These are phyloP conservation scores for Diaporthe velutina DNA, from an alignment of 2,329 filamentous ascomycete genomes.

Conservation along the genomic window DNA sequence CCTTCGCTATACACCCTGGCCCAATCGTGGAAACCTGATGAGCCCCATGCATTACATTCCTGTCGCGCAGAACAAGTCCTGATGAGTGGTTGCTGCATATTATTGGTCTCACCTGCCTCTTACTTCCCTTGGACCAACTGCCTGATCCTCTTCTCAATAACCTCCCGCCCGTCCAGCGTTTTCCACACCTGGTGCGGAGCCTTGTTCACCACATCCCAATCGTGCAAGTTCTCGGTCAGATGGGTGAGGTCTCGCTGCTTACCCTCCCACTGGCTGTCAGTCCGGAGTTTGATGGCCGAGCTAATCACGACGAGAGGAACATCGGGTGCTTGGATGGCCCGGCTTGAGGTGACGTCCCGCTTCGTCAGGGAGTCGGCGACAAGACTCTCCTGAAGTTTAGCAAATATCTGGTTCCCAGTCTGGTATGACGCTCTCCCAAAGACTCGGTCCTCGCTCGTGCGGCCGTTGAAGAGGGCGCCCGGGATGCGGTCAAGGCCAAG, in stretches of 20 bases:
- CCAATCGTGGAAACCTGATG: background rate
- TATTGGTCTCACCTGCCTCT: slow-evolving; percentile 39
- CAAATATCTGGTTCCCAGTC: slow-evolving; percentile 86
- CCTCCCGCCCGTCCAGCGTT: slow-evolving; percentile 76
- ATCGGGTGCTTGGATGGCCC: slow-evolving; percentile 81
- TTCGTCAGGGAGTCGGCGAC: slow-evolving; percentile 87
- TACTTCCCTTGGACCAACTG: slow-evolving; percentile 67
- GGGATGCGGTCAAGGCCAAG: slow-evolving; percentile 85
- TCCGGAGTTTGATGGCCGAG: slow-evolving; percentile 78
- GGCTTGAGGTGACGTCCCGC: slow-evolving; percentile 83
- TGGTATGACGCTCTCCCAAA: slow-evolving; percentile 86
- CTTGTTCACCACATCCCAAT: slow-evolving; percentile 88
- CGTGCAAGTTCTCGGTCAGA: slow-evolving; percentile 81
- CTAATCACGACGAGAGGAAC: slow-evolving; percentile 86
- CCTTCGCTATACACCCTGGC: slow-evolving; percentile 13
- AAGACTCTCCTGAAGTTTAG: slow-evolving; percentile 91
- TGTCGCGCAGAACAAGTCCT: slow-evolving; percentile 5
- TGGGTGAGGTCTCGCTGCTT: slow-evolving; percentile 88
- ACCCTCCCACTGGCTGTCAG: slow-evolving; percentile 79
- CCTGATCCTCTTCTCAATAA: slow-evolving; percentile 83
- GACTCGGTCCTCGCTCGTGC: slow-evolving; percentile 84
- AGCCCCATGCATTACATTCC: slow-evolving; percentile 1
- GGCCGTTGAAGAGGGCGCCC: slow-evolving; percentile 85
- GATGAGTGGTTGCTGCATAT: slow-evolving; percentile 13
- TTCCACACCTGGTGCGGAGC: slow-evolving; percentile 91